Conservation (phyloP, 2,329 filamentous ascomycete species). For the Hypoxylon sp. region DNA sequence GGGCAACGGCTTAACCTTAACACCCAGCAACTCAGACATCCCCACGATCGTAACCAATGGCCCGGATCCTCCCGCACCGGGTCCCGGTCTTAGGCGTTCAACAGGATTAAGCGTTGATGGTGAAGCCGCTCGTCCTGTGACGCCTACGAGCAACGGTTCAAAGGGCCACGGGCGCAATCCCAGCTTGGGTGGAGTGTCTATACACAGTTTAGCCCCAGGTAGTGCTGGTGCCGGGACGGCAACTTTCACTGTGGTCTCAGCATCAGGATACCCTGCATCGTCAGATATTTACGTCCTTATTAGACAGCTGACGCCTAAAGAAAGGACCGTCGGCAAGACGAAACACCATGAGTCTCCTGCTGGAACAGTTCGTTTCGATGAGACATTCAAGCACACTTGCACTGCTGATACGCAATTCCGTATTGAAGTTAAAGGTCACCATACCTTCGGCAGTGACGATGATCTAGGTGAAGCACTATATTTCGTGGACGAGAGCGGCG, state of each 20-base stretch:
- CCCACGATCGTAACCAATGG: conserved; percentile 63
- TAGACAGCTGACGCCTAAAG: conserved; percentile 76
- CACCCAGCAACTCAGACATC: conserved; percentile 59
- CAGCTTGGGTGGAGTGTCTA: conserved; percentile 76
- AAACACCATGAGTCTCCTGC: conserved; percentile 87
- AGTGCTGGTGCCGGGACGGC: conserved; percentile 80
- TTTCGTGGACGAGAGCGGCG: conserved; percentile 87
- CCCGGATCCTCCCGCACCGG: conserved; percentile 55
- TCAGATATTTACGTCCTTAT: conserved; percentile 85
- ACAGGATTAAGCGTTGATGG: conserved; percentile 57
- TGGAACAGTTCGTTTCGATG: conserved; percentile 75
- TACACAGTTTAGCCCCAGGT: conserved; percentile 73
- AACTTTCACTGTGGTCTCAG: conserved; percentile 83
- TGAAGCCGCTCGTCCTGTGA: conserved; percentile 54
- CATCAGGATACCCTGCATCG: conserved; percentile 81
- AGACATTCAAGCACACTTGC: conserved; percentile 84
- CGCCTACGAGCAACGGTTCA: conserved; percentile 53
- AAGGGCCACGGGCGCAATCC: conserved; percentile 65
- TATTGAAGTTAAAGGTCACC: conserved; percentile 86
- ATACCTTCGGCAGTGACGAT: conserved; percentile 86
- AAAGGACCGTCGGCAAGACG: conserved; percentile 90
- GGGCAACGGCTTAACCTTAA: conserved; percentile 62
- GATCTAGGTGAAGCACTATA: conserved; percentile 89
- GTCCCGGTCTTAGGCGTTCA: conserved; percentile 60
- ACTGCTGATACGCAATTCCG: conserved; percentile 89